Conservation (phyloP, 2,329 filamentous ascomycete species). For the Beauveria varroae region DNA sequence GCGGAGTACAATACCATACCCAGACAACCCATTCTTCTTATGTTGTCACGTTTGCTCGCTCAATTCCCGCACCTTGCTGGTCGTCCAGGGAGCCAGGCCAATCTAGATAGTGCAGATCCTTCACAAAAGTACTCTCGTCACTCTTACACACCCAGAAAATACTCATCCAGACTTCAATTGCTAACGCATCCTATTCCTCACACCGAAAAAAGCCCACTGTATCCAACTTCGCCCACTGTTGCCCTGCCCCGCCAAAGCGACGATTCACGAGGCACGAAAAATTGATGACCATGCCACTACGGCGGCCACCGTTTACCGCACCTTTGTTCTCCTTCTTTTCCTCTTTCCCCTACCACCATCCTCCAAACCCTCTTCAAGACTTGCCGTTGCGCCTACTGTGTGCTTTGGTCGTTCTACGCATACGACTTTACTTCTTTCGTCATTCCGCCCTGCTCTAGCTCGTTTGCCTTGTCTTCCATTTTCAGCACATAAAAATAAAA, state of each 20-base stretch:
- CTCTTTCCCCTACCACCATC: constrained; percentile 5
- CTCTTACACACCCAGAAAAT: not conserved
- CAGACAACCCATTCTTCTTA: not conserved
- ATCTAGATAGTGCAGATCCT: not conserved
- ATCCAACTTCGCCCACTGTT: not conserved
- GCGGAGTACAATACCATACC: not conserved
- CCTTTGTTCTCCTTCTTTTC: constrained; percentile 12
- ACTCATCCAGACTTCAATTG: not conserved
- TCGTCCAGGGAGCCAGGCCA: not conserved
- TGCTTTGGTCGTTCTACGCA: constrained; percentile 13
- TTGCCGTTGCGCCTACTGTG: constrained; percentile 16
- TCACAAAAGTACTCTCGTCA: not conserved
- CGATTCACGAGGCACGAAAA: constrained; percentile 33
- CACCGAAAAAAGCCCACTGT: not conserved
- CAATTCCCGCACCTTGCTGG: not conserved
- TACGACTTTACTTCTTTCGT: not conserved
- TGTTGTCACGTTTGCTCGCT: not conserved
- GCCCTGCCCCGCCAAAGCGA: constrained; percentile 26
- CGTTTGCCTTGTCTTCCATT: not conserved
- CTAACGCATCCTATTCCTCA: not conserved
- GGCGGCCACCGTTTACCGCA: constrained; percentile 15
- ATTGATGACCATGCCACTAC: constrained; percentile 29
- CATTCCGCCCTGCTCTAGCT: not conserved
- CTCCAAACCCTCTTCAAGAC: constrained; percentile 10
- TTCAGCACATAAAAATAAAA: constrained; percentile 2